Evolutionary conservation across 345 rosid species (phyloP).

Genomic region (Hirschfeldia incana): DNA sequence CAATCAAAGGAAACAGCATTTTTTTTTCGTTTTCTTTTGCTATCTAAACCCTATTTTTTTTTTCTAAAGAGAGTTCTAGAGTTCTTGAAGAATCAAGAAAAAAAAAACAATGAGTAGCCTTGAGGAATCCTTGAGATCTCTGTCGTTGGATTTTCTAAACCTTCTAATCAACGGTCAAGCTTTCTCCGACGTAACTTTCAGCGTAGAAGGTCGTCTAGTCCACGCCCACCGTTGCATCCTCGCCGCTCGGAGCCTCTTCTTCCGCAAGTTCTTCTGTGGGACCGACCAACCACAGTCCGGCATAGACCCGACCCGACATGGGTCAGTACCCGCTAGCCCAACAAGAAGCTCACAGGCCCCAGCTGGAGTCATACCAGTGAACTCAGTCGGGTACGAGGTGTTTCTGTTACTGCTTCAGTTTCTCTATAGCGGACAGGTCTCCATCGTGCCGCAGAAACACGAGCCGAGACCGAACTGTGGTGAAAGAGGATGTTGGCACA

Average conservation of each 20-base stretch:
- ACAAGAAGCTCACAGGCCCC: constrained; percentile 32
- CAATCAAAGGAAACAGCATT: neutral
- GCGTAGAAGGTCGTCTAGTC: constrained; percentile 94
- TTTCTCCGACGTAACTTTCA: constrained; percentile 97
- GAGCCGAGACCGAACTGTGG: constrained; percentile 97
- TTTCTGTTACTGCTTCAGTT: constrained; percentile 89
- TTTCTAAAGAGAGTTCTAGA: neutral
- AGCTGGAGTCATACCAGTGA: constrained; percentile 73
- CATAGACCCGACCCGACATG: constrained; percentile 49
- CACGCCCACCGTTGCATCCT: constrained; percentile 98
- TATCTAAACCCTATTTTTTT: constrained; percentile 33
- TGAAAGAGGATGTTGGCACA: constrained; percentile 98
- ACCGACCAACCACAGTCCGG: constrained; percentile 60
- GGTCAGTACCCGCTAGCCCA: constrained; percentile 36
- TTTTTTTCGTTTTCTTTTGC: neutral
- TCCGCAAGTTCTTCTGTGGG: constrained; percentile 91
- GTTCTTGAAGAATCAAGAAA: constrained; percentile 1
- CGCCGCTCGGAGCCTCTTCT: constrained; percentile 91
- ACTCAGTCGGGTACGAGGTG: constrained; percentile 97
- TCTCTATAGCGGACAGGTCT: constrained; percentile 94
- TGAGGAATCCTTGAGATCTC: constrained; percentile 85
- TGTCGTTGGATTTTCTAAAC: constrained; percentile 88
- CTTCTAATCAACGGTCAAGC: constrained; percentile 97
- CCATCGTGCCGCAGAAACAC: constrained; percentile 93
- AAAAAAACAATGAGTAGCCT: constrained; percentile 45